These are phyloP conservation scores for Lodderomyces orthopsilosis DNA, from an alignment of 1,139 yeast species.

Conservation along the genomic window DNA sequence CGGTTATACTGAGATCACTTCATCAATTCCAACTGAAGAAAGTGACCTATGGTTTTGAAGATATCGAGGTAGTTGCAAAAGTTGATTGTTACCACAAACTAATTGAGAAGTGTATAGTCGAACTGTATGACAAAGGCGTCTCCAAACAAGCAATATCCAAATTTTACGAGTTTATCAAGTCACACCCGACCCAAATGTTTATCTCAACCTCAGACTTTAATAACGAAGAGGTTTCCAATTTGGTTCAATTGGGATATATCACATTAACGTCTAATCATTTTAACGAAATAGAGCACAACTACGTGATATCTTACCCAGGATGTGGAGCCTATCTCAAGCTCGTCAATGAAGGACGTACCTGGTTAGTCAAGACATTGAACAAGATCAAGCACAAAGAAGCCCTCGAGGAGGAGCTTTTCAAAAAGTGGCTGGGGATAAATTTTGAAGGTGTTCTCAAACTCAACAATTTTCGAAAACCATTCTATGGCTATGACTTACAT, in stretches of 20 bases:
- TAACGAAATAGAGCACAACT: constrained; percentile 46
- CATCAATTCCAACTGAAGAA: constrained; percentile 33
- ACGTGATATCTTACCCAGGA: constrained; percentile 58
- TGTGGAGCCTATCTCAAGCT: constrained; percentile 56
- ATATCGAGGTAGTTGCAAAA: constrained; percentile 38
- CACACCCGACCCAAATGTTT: constrained; percentile 34
- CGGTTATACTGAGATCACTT: constrained; percentile 40
- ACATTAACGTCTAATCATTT: constrained; percentile 51
- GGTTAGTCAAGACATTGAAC: constrained; percentile 47
- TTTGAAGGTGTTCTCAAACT: constrained; percentile 29
- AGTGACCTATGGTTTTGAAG: constrained; percentile 45
- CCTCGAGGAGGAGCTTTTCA: constrained; percentile 47
- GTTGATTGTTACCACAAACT: constrained; percentile 24
- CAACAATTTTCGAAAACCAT: constrained; percentile 52
- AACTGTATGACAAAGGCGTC: constrained; percentile 3
- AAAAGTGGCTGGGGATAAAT: constrained; percentile 48
- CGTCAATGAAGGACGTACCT: constrained; percentile 45
- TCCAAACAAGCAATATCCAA: constrained; percentile 14
- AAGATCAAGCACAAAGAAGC: constrained; percentile 50
- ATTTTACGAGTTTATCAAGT: constrained; percentile 22
- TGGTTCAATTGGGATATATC: constrained; percentile 53
- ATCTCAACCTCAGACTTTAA: constrained; percentile 25
- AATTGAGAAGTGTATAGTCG: constrained; percentile 9
- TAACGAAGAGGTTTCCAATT: constrained; percentile 25
- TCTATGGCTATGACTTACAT: constrained; percentile 55